Percentiles rank a stretch among this genome's conserved stretches.
Conservation (phyloP, 2,329 filamentous ascomycete species). For the Akanthomyces uredinophilus region DNA sequence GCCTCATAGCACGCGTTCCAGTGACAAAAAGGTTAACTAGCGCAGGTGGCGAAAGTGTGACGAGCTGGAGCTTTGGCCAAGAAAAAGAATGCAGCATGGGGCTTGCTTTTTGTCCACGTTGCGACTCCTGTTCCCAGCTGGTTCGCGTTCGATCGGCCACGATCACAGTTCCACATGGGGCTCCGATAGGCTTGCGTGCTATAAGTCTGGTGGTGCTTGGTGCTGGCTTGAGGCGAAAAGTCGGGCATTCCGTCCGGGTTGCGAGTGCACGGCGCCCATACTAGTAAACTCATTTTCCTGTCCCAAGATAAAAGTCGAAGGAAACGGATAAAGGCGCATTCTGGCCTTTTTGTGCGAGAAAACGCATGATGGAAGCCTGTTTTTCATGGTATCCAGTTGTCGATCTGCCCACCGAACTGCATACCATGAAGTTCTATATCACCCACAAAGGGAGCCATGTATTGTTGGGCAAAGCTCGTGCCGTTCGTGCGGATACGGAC, state of each 20-base stretch:
- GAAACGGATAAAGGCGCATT: background rate
- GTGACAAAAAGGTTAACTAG: background rate
- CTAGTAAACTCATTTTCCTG: background rate
- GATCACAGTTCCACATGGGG: constrained; percentile 11
- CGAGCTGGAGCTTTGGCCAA: background rate
- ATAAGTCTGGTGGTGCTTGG: background rate
- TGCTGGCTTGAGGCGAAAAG: background rate
- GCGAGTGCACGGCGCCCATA: too few relatives aligned
- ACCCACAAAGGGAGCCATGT: background rate
- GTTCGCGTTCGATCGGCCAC: constrained; percentile 8
- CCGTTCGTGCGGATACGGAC: background rate
- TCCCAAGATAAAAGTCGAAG: background rate
- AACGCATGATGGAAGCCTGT: background rate
- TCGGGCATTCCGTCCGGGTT: constrained; percentile 6
- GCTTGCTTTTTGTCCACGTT: background rate
- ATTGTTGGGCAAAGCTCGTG: background rate
- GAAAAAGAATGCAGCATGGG: background rate
- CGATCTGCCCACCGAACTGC: constrained; percentile 1
- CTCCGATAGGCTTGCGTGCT: constrained; percentile 4
- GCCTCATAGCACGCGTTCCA: background rate
- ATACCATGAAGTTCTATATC: background rate
- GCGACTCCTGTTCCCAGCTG: background rate
- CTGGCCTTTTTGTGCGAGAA: background rate
- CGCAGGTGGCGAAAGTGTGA: background rate
- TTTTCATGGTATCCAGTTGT: background rate